A percentile compares a stretch with the other conserved stretches of the same genome.
Evolutionary conservation across 495 filamentous ascomycete species (phyloP).

Genomic region (Emericellopsis terricola): DNA sequence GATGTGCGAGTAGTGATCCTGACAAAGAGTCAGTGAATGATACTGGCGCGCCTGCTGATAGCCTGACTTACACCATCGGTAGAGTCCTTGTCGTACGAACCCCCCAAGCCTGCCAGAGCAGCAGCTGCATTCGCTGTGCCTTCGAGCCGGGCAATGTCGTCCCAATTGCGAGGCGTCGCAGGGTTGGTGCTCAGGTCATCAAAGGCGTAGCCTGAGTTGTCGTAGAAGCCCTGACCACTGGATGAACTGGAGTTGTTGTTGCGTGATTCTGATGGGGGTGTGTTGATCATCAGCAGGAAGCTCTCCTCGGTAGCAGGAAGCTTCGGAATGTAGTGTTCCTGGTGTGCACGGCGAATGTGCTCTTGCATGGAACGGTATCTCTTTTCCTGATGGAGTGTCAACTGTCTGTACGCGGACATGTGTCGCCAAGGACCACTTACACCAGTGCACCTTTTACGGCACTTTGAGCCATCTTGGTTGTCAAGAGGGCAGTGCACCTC

Average conservation of each 20-base stretch:
- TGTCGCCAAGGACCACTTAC: conserved; percentile 41
- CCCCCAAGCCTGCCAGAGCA: conserved; percentile 71
- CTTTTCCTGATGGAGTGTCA: conserved; percentile 49
- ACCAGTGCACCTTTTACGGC: conserved; percentile 92
- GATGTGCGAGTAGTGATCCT: conserved; percentile 54
- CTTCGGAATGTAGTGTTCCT: conserved; percentile 95
- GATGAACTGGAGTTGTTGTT: conserved; percentile 1
- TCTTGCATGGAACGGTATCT: conserved; percentile 98
- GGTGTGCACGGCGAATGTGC: conserved; percentile 94
- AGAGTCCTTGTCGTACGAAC: conserved; percentile 62
- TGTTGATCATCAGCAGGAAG: conserved; percentile 89
- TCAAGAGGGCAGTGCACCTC: conserved; percentile 93
- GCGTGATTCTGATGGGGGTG: conserved; percentile 38
- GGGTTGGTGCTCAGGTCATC: conserved; percentile 56
- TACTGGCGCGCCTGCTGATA: no score
- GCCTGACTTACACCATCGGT: conserved; percentile 59
- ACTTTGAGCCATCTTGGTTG: conserved; percentile 93
- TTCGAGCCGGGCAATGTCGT: conserved; percentile 44
- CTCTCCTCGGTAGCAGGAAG: conserved; percentile 97
- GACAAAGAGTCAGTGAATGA: no score
- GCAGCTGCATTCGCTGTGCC: conserved; percentile 67
- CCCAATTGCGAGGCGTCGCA: conserved; percentile 51
- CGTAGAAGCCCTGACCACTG: conserved; percentile 13
- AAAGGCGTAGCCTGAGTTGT: conserved; percentile 29
- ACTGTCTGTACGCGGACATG: not conserved